A percentile compares a stretch with the other conserved stretches of the same genome.
These are phyloP conservation scores for Hyaloscypha hepaticicola DNA, from an alignment of 495 filamentous ascomycete species.

Conservation along the genomic window DNA sequence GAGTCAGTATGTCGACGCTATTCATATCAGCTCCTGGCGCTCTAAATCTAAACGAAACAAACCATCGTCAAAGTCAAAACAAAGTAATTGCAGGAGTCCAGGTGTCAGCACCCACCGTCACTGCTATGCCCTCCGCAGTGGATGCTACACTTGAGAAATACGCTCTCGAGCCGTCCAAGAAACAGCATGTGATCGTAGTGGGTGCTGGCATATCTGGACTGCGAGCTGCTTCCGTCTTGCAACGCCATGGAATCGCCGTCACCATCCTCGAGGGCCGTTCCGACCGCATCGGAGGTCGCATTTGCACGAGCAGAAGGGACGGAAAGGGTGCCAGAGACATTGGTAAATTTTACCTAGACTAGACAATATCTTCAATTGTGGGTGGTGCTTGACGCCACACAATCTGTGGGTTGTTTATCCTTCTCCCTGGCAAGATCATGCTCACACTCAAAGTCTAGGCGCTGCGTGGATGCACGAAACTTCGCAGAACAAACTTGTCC, in stretches of 20 bases:
- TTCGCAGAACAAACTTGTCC: constrained; percentile 25
- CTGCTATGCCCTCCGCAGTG: background rate
- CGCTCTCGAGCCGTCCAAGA: background rate
- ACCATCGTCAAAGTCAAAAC: constrained; percentile 20
- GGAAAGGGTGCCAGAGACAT: constrained; percentile 27
- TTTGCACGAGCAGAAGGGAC: constrained; percentile 18
- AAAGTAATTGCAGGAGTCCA: constrained; percentile 9
- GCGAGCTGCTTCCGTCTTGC: constrained; percentile 20
- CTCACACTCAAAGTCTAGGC: constrained; percentile 21
- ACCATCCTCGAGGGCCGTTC: constrained; percentile 21
- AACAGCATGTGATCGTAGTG: constrained; percentile 22
- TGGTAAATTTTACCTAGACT: constrained; percentile 28
- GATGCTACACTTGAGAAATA: constrained; percentile 17
- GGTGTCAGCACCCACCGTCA: background rate
- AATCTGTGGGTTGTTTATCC: constrained; percentile 30
- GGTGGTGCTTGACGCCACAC: constrained; percentile 25
- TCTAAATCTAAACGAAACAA: constrained; percentile 27
- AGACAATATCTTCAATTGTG: constrained; percentile 27
- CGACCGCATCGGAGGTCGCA: constrained; percentile 21
- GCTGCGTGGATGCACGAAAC: constrained; percentile 29
- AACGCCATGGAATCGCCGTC: constrained; percentile 21
- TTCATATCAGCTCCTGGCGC: constrained; percentile 27
- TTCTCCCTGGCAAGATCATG: constrained; percentile 13
- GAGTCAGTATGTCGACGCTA: constrained; percentile 29
- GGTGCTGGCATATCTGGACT: constrained; percentile 26